These are phyloP conservation scores for Inga oerstediana DNA, from an alignment of 306 rosid genomes.

Conservation along the genomic window DNA sequence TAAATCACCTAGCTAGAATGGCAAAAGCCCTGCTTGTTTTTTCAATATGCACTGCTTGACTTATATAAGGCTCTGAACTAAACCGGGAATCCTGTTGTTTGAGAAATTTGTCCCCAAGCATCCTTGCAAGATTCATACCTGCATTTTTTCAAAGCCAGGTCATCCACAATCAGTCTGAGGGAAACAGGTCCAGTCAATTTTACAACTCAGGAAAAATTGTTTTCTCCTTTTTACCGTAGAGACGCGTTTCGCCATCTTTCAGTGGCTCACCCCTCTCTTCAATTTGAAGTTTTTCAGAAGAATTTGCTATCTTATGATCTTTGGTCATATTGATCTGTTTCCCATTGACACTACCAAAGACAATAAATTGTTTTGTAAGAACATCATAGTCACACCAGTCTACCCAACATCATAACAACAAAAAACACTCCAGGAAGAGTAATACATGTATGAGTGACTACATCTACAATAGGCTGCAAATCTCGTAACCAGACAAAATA, in stretches of 20 bases:
- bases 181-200: constrained; percentile 28
- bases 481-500: constrained; percentile 21
- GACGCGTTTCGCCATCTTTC: constrained; percentile 89
- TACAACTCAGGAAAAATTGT: constrained; percentile 12
- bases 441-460: neutral
- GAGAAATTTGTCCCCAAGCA: constrained; percentile 98
- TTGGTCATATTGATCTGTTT: constrained; percentile 78
- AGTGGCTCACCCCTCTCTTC: constrained; percentile 80
- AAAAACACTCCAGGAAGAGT: neutral
- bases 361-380: constrained; percentile 13
- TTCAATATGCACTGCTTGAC: constrained; percentile 68
- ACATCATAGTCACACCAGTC: constrained; percentile 2
- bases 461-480: constrained; percentile 14
- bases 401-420: neutral
- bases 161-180: constrained; percentile 30
- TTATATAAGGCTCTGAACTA: constrained; percentile 86
- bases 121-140: constrained; percentile 95
- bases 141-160: constrained; percentile 20
- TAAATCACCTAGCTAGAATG: constrained; percentile 81
- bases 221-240: constrained; percentile 60
- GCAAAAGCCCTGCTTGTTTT: constrained; percentile 69
- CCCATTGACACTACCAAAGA: constrained; percentile 73
- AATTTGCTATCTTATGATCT: constrained; percentile 79
- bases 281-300: constrained; percentile 75
- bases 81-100: constrained; percentile 95